Conservation (phyloP, 345 rosid genomes). For the Viola odorata region DNA sequence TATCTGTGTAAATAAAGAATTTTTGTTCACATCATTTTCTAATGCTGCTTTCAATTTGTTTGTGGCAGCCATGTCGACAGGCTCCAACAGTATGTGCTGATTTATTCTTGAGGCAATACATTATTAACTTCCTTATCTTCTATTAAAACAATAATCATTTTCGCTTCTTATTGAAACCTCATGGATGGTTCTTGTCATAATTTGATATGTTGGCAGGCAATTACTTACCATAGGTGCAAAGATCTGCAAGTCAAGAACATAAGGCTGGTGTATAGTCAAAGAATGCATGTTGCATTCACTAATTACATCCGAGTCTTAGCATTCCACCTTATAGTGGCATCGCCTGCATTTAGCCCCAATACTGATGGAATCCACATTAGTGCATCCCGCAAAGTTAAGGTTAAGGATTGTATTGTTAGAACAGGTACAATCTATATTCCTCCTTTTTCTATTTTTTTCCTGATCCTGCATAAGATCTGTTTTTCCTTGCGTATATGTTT, state of each 20-base stretch:
- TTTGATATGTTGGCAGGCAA: conserved; percentile 45
- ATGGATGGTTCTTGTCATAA: background rate
- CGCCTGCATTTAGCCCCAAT: conserved; percentile 77
- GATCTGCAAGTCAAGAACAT: conserved; percentile 53
- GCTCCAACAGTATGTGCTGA: conserved; percentile 80
- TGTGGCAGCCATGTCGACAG: conserved; percentile 74
- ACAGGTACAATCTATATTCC: conserved; percentile 44
- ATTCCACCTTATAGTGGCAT: conserved; percentile 43
- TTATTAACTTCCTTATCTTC: conserved; percentile 8
- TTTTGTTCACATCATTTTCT: conserved; percentile 18
- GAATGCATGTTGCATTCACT: conserved; percentile 76
- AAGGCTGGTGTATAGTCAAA: conserved; percentile 52
- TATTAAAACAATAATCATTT: too few relatives aligned
- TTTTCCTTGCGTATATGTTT: background rate
- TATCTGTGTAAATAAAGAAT: conserved; percentile 4
- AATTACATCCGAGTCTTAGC: conserved; percentile 51
- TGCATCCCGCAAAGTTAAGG: conserved; percentile 53
- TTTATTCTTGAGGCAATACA: conserved; percentile 11
- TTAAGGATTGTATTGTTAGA: conserved; percentile 46
- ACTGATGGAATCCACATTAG: conserved; percentile 92
- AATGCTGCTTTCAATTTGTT: conserved; percentile 15
- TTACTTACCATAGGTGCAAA: conserved; percentile 84
- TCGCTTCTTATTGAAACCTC: background rate
- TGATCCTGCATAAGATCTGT: background rate
- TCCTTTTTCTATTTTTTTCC: background rate